Percentiles rank a stretch among this genome's conserved stretches.
Conservation (phyloP, 768 basidiomycete species). For the Boletus speciosus region DNA sequence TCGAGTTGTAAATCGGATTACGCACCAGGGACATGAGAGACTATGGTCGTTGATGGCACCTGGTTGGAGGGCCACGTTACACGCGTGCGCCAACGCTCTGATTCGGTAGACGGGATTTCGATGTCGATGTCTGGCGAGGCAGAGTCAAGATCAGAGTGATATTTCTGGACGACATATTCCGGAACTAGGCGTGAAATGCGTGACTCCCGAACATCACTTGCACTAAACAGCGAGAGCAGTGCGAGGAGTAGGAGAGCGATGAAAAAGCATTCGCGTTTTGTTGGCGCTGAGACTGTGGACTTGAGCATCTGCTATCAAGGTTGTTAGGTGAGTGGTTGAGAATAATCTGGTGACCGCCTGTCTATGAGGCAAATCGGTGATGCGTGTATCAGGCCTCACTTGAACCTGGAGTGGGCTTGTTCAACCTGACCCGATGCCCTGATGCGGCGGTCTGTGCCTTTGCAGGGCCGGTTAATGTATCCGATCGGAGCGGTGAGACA, state of each 20-base stretch:
- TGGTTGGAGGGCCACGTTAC: slow-evolving; percentile 37
- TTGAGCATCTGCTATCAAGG: slow-evolving; percentile 18
- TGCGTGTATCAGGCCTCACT: no score
- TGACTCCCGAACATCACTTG: slow-evolving; percentile 4
- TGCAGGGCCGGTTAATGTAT: no score
- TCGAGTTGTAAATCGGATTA: background rate
- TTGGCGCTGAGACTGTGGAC: slow-evolving; percentile 37
- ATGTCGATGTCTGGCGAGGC: slow-evolving; percentile 6
- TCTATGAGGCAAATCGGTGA: no score
- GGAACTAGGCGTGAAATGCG: slow-evolving; percentile 2
- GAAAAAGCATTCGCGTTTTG: slow-evolving; percentile 53
- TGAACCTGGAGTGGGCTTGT: no score
- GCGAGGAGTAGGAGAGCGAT: slow-evolving; percentile 46
- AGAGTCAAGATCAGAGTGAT: background rate
- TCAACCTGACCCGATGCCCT: no score
- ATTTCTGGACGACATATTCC: slow-evolving; percentile 5
- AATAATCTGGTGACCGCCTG: background rate
- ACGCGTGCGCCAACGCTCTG: slow-evolving; percentile 32
- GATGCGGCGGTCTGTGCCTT: no score
- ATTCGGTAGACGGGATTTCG: slow-evolving; percentile 10
- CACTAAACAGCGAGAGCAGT: slow-evolving; percentile 42
- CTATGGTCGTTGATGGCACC: slow-evolving; percentile 59
- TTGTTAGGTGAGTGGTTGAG: background rate
- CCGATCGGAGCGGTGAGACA: no score
- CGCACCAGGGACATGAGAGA: slow-evolving; percentile 74